Evolutionary conservation across 1,139 yeast species (phyloP), one percentile per base, ranked within the genome.

Genomic region (Blastobotrys buckinghamii): DNA sequence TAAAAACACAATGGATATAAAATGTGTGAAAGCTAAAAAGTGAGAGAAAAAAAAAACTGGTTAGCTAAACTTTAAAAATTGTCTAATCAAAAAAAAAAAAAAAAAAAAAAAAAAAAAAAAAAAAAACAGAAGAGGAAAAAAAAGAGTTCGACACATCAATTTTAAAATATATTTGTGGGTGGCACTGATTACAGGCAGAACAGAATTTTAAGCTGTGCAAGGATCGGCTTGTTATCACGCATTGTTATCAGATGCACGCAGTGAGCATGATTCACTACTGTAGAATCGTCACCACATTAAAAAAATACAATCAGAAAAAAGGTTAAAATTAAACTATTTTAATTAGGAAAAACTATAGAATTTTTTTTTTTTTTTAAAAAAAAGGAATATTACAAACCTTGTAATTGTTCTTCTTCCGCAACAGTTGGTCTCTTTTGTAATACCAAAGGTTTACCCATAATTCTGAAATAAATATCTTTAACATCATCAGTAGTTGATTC

Each of bases 401-500:
- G 43, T 38, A 38, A 32, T 39, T 41, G 39, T 36, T 76, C 81
- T 57, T 81, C 86, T 50, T 80, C 85, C 48, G 82, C 86, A 35
- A 71, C 79, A 44, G 77, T 74, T 39, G 78, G 75, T 63, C 94
- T 81, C 68, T 84, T 78, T 73, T 87, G 82, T 61, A 92, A 77
- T 30, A 86, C 95, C 62, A 92, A 77, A 20, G 95, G 96, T 68
- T 87, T 86, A 48, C 97, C 97, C 45, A 86, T 88, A 57, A 94
- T 83, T 68, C 98, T 80, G 69, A 83, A 82, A 70, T 94, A 88
- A 54, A 92, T 78, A 66, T 92, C 96, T 70, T 89, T 89, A 59
- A 92, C 95, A 66, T 92, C 98, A 65, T 92, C 97, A 42, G 98
- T 92, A 63, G 96, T 86, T 41, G 94, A 74, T 69, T 92, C 99